A percentile compares a stretch with the other conserved stretches of the same genome.
Conservation (phyloP, 192 early-diverging fungal species). For the Podila epigama region DNA sequence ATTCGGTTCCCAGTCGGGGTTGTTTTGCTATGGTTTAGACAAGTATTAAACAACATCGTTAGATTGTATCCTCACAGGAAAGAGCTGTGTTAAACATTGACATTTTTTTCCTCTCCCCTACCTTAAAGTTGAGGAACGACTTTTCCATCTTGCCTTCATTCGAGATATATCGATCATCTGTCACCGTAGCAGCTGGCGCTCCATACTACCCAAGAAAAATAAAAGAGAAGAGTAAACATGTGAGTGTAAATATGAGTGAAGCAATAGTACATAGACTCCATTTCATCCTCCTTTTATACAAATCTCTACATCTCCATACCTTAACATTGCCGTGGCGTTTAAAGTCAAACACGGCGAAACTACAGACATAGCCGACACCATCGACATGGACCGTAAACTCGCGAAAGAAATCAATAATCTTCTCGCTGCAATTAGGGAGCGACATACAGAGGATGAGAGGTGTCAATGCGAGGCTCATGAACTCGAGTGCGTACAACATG, state of each 20-base stretch:
- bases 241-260: neutral
- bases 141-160: conserved; percentile 99
- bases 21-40: conserved; percentile 65
- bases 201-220: conserved; percentile 63
- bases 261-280: neutral
- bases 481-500: conserved; percentile 80
- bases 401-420: conserved; percentile 93
- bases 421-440: conserved; percentile 75
- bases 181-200: conserved; percentile 63
- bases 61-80: neutral
- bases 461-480: conserved; percentile 79
- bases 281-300: neutral
- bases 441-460: conserved; percentile 86
- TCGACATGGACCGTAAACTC: conserved; percentile 95
- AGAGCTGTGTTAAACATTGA: neutral
- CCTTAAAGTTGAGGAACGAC: conserved; percentile 96
- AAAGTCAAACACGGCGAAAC: conserved; percentile 97
- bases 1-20: conserved; percentile 93
- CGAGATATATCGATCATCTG: conserved; percentile 69
- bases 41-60: neutral
- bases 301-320: no score
- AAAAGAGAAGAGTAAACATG: neutral
- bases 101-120: conserved; percentile 12
- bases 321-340: conserved; percentile 86
- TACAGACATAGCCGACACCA: conserved; percentile 93